Evolutionary conservation across 176 grass and related monocot species (phyloP), one percentile per base, ranked within the genome.

Genomic region (Hsuehochloa calcarea): DNA sequence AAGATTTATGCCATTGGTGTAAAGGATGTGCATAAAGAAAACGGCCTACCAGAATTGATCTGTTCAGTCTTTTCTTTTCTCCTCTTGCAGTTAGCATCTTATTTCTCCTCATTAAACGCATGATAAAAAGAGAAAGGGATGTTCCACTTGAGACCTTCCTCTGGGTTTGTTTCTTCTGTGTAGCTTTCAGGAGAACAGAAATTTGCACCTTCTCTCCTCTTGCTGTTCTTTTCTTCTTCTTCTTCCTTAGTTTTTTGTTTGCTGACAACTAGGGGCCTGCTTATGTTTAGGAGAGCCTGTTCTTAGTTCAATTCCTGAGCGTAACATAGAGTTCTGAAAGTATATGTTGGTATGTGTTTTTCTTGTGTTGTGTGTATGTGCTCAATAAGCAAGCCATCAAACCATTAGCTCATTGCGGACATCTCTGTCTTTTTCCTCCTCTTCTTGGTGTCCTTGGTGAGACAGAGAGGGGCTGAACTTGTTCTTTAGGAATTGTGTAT

Each of bases 81-180:
- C 25, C 29, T 52, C 31, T 90, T 68, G 65, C 59, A 20, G 81
- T 87, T 80, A 58, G 37, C 50, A 19, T 59, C 52, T 43, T 69
- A 49, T 85, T 31, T 74, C 26, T 74, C 72, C 35, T 66, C 65
- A 64, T 78, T 56, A 31, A 83, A 78, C 73, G 55, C 55, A 6
- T 52, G 65, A 88, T 82, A 70, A 65, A 78, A 72, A 65, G 78
- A 46, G 72, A 86, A 11, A 72, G 78, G 78, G 84, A 66, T 82
- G 84, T 49, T 85, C 82, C 72, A 47, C 27, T 86, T 78, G 79
- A 40, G 65, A 16, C 38, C 80, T 86, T 86, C 71, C 65, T 78
- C 9, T 82, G 83, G 40, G 64, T 40, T 74, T 76, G 23, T 80
- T 74, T 58, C 79, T 82, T 67, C 78, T 72, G 37, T 58, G 65